Percentiles rank a stretch among this genome's conserved stretches.
Evolutionary conservation across 768 basidiomycete genomes (phyloP).

Genomic region (Tylopilus sp.): DNA sequence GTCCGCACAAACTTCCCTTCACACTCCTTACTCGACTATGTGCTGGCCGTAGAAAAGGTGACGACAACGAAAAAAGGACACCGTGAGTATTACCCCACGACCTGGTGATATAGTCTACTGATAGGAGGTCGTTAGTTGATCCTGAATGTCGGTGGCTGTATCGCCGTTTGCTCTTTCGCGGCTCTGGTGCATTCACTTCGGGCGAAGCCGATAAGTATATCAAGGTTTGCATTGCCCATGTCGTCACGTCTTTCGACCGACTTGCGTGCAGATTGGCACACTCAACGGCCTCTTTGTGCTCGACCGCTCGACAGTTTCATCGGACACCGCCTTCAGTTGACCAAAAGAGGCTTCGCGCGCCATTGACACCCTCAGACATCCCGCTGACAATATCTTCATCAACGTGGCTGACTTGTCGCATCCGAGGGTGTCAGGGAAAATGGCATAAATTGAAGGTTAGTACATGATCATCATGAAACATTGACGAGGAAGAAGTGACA

Average conservation of each 20-base stretch:
- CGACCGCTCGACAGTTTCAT: constrained; percentile 96
- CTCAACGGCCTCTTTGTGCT: constrained; percentile 97
- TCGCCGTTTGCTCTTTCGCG: constrained; percentile 89
- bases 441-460: constrained; percentile 11
- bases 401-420: constrained; percentile 85
- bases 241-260: neutral
- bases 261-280: constrained; percentile 61
- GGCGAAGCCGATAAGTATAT: constrained; percentile 98
- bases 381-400: constrained; percentile 94
- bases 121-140: no score
- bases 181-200: constrained; percentile 89
- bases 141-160: constrained; percentile 94
- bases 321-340: constrained; percentile 93
- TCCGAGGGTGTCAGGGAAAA: constrained; percentile 67
- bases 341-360: constrained; percentile 92
- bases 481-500: neutral
- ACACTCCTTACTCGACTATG: constrained; percentile 90
- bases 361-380: constrained; percentile 92
- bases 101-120: no score
- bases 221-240: constrained; percentile 44
- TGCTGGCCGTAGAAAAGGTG: constrained; percentile 95
- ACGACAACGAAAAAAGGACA: constrained; percentile 98
- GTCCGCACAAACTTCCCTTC: constrained; percentile 95
- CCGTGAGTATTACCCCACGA: constrained; percentile 47
- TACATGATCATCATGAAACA: neutral